Percentiles rank a stretch among this genome's conserved stretches.
Evolutionary conservation across 1,139 yeast genomes (phyloP).

Genomic region (Yamadazyma dushanensis): DNA sequence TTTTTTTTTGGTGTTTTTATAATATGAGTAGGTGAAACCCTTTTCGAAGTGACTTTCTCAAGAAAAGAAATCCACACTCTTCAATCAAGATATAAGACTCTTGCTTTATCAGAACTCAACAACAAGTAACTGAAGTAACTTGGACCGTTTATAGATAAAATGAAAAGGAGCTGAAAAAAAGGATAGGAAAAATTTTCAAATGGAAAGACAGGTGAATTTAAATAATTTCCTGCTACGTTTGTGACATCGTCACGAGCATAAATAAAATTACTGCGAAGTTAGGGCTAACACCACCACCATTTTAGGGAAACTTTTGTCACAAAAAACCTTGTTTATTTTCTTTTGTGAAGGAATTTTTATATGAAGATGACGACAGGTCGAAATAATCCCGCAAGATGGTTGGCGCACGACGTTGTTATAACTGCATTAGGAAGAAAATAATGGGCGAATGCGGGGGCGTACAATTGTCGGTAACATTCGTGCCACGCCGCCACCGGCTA

Average conservation of each 20-base stretch:
- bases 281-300: not conserved
- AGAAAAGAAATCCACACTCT: not conserved
- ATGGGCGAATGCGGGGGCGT: not conserved
- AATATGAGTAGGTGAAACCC: not conserved
- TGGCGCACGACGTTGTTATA: not conserved
- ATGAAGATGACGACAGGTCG: not conserved
- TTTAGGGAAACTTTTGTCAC: constrained; percentile 1
- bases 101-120: constrained; percentile 1
- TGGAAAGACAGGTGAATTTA: not conserved
- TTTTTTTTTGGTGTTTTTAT: constrained; percentile 1
- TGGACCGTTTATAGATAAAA: not conserved
- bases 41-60: constrained; percentile 1
- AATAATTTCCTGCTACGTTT: not conserved
- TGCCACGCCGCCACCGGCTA: too few species aligned
- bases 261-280: not conserved
- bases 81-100: not conserved
- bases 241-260: constrained; percentile 1
- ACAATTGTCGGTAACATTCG: constrained; percentile 1
- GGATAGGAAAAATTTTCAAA: not conserved
- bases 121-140: constrained; percentile 1
- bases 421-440: not conserved
- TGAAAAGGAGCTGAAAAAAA: constrained; percentile 1
- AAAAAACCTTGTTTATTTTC: not conserved
- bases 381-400: constrained; percentile 1
- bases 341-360: not conserved